phyloP scores from a whole-genome alignment of 176 grass and related monocot species.

The Olyra latifolia region DNA sequence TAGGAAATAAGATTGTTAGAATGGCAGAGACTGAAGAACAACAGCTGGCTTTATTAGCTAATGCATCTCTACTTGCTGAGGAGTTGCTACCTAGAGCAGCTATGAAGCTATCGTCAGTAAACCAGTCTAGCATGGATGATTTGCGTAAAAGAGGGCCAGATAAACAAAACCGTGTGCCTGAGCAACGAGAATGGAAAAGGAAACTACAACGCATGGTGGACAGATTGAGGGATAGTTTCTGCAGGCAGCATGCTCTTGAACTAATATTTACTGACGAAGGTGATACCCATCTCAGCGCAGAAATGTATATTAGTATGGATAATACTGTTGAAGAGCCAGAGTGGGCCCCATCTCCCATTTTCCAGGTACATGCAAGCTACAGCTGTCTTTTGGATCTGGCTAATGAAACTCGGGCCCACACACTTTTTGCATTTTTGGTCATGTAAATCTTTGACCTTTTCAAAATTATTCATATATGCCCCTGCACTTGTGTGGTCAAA shows the following conservation, averaged over 20 bases:
- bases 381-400: slow-evolving; percentile 11
- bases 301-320: slow-evolving; percentile 94
- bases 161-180: slow-evolving; percentile 71
- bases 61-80: slow-evolving; percentile 91
- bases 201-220: slow-evolving; percentile 86
- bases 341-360: slow-evolving; percentile 80
- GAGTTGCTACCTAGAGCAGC: slow-evolving; percentile 90
- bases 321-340: slow-evolving; percentile 69
- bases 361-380: slow-evolving; percentile 67
- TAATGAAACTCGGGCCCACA: background rate
- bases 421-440: background rate
- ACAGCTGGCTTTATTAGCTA: slow-evolving; percentile 84
- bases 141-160: slow-evolving; percentile 57
- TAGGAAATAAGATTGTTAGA: slow-evolving; percentile 86
- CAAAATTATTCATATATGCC: background rate
- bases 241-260: slow-evolving; percentile 90
- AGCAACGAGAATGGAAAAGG: slow-evolving; percentile 93
- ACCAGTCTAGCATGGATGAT: slow-evolving; percentile 64
- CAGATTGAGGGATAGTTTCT: slow-evolving; percentile 81
- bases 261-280: slow-evolving; percentile 98
- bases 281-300: slow-evolving; percentile 74
- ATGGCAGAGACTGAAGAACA: slow-evolving; percentile 86
- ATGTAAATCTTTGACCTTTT: background rate
- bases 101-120: slow-evolving; percentile 66
- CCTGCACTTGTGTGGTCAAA: background rate